These are phyloP conservation scores for Pelargonium australe DNA, from an alignment of 441 rosid species.

Conservation along the genomic window DNA sequence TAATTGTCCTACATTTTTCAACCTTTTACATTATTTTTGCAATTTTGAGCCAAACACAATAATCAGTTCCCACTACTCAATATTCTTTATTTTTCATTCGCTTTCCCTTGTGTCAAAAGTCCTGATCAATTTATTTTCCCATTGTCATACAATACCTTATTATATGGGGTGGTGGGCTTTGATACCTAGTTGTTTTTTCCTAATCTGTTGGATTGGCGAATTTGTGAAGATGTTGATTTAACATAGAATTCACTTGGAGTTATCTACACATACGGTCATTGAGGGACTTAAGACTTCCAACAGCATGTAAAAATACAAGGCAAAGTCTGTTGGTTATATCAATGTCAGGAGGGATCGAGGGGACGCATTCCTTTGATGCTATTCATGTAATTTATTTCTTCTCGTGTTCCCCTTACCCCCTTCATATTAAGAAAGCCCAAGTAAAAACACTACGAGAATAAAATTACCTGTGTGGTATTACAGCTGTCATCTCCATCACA, in stretches of 20 bases:
- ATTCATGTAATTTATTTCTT: neutral
- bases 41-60: no score
- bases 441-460: neutral
- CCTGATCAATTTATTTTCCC: no score
- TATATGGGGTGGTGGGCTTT: neutral
- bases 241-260: neutral
- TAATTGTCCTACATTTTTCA: no score
- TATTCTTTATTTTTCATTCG: no score
- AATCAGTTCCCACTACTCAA: no score
- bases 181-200: neutral
- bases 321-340: neutral
- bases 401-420: neutral
- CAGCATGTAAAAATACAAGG: neutral
- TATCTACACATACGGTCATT: neutral
- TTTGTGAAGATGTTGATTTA: neutral
- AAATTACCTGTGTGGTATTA: constrained; percentile 41
- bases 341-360: neutral
- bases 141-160: no score
- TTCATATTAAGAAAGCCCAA: neutral
- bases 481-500: constrained; percentile 28
- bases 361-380: neutral
- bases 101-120: no score
- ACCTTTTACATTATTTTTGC: no score
- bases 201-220: neutral
- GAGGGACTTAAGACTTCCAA: neutral